Base-by-base conservation (phyloP, 352 stramenopile genomes). In the Phytophthora europaea region DNA sequence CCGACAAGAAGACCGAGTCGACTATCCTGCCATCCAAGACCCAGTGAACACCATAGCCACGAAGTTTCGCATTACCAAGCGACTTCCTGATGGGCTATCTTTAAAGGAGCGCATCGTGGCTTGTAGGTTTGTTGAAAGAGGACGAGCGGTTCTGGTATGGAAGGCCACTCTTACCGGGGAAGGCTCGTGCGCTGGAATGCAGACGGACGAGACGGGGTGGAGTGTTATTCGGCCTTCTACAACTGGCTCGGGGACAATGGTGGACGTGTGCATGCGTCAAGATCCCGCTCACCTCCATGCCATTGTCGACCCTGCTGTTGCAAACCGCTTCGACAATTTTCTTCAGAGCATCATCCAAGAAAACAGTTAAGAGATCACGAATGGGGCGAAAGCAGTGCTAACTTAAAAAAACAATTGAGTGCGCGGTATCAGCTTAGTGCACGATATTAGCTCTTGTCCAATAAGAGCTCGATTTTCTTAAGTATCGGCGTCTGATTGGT, bases 151-250 rank as follows among this genome's bases (percentile, higher is more conserved):
- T 26, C 10, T 66, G 13, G 22, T 66, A 8, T 66, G 59, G 59
- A 66, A 66, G 48, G 59, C 45, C 3, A n/a, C 40, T 12, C 47
- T 66, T 22, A n/a, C 7, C 6, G 58, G 58, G 6, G 58, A 65
- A 65, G 58, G 15, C 8, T 28, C 18, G 1, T 56, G 47, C 4
- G 6, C 18, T 13, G 56, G 36, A 12, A 66, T 66, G 47, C 47
- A 72, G 18, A 65, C 47, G 10, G 48, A 72, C 4, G 56, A 67
- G 13, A 66, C 48, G 6, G 33, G 65, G 7, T 72, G 65, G 56
- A 47, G 36, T 8, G 48, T 65, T 47, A 56, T 71, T 66, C 43
- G 45, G 15, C 54, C 65, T 1, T 59, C 64, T 12, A 3, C n/a
- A 6, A 48, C 18, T 20, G 65, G 43, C 6, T 43, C 48, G 7